phyloP scores from a whole-genome alignment of 352 stramenopile genomes.

The Globisporangium solare region DNA sequence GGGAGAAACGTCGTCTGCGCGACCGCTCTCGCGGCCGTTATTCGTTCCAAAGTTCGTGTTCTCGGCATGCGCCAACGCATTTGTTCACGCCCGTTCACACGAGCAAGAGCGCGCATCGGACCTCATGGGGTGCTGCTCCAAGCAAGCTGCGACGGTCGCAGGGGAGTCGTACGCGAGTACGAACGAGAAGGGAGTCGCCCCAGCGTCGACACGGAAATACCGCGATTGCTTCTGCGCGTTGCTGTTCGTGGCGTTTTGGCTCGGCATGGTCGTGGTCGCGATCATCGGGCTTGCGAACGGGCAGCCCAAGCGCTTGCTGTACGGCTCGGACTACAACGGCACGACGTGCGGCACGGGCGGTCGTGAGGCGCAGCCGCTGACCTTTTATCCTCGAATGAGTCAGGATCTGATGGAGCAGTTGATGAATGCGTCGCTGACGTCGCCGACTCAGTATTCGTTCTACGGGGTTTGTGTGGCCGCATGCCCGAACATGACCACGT shows the following conservation, averaged over 20 bases:
- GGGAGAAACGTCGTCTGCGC: too few relatives aligned
- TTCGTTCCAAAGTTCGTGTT: too few relatives aligned
- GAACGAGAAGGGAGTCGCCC: slow-evolving; percentile 39
- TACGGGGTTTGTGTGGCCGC: slow-evolving; percentile 63
- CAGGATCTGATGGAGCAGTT: slow-evolving; percentile 67
- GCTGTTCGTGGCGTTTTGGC: slow-evolving; percentile 71
- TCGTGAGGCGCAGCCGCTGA: slow-evolving; percentile 26
- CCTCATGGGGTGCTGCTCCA: slow-evolving; percentile 70
- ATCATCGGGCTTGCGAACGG: slow-evolving; percentile 55
- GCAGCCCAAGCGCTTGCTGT: slow-evolving; percentile 62
- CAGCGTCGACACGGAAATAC: slow-evolving; percentile 52
- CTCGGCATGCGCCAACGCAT: too few relatives aligned
- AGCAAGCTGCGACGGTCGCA: slow-evolving; percentile 36
- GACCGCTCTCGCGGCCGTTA: too few relatives aligned
- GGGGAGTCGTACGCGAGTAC: slow-evolving; percentile 17
- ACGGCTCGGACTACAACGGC: slow-evolving; percentile 69
- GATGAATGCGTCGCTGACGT: slow-evolving; percentile 30
- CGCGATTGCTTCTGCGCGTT: slow-evolving; percentile 63
- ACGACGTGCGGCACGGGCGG: slow-evolving; percentile 61
- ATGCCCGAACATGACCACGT: slow-evolving; percentile 42
- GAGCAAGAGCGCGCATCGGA: not conserved
- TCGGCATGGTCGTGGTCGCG: slow-evolving; percentile 63
- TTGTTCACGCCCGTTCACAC: too few relatives aligned
- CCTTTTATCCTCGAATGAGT: slow-evolving; percentile 74
- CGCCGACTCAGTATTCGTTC: slow-evolving; percentile 50